Conservation (phyloP, 148 eudicot species). For the Cornus controversa region DNA sequence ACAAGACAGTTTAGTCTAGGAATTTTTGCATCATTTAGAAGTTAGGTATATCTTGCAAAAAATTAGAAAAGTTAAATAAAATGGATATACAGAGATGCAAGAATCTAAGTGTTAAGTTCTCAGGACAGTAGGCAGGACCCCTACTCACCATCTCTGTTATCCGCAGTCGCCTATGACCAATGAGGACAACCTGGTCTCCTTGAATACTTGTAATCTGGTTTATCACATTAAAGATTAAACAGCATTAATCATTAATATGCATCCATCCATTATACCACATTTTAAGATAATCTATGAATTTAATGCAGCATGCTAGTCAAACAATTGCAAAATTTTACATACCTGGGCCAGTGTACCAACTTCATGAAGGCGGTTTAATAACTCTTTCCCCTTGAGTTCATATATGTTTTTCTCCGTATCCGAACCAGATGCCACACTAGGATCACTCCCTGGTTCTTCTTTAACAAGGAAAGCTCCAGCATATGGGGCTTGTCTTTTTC, state of each 20-base stretch:
- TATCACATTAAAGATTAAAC: constrained; percentile 7
- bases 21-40: neutral
- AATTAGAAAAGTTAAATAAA: neutral
- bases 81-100: constrained; percentile 4
- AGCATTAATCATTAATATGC: constrained; percentile 9
- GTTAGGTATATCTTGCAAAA: neutral
- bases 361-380: constrained; percentile 81
- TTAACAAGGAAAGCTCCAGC: constrained; percentile 96
- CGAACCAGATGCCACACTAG: constrained; percentile 34
- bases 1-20: constrained; percentile 15
- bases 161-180: constrained; percentile 90
- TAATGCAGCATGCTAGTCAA: neutral
- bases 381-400: constrained; percentile 86
- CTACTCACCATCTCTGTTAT: constrained; percentile 87
- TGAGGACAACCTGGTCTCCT: constrained; percentile 88
- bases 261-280: constrained; percentile 4
- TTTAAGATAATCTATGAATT: neutral
- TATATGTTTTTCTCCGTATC: constrained; percentile 71
- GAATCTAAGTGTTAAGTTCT: neutral
- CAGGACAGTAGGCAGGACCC: neutral
- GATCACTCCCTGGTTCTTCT: constrained; percentile 67
- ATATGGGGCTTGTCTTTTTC: constrained; percentile 86
- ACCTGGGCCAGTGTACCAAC: constrained; percentile 98
- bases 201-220: constrained; percentile 83
- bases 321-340: constrained; percentile 12